These are phyloP conservation scores for Jaltomata sinuosa DNA, from an alignment of 257 asterid species.

Conservation along the genomic window DNA sequence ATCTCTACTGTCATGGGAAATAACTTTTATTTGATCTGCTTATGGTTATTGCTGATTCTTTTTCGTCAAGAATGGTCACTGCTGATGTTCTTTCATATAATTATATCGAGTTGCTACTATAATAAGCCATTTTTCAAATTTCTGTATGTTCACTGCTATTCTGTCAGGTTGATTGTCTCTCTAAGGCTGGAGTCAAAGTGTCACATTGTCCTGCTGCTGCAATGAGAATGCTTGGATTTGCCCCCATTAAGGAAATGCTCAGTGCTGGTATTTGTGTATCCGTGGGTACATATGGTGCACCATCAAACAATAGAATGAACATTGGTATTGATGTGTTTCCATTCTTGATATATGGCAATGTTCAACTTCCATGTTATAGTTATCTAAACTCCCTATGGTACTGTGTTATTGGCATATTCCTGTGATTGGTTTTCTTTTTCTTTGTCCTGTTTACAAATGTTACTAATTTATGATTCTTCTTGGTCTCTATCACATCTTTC, in stretches of 20 bases:
- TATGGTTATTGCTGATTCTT: too few species aligned
- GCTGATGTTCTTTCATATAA: neutral
- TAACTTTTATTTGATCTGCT: too few species aligned
- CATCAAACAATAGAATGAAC: slow-evolving; percentile 83
- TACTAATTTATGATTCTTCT: neutral
- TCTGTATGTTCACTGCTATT: neutral
- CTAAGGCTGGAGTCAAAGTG: slow-evolving; percentile 63
- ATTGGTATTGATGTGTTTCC: slow-evolving; percentile 32
- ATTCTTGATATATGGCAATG: neutral
- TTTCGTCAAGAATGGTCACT: too few species aligned
- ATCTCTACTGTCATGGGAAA: too few species aligned
- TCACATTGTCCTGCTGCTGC: slow-evolving; percentile 93
- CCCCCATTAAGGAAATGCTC: slow-evolving; percentile 69
- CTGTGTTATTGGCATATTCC: neutral
- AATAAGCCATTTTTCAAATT: neutral
- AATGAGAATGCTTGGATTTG: slow-evolving; percentile 79
- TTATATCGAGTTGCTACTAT: neutral
- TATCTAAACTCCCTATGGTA: neutral
- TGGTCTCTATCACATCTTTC: neutral
- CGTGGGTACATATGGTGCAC: slow-evolving; percentile 82
- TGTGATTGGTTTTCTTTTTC: neutral
- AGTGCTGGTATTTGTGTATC: slow-evolving; percentile 72
- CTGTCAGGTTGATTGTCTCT: slow-evolving; percentile 45
- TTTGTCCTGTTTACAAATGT: neutral
- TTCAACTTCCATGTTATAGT: neutral